These are phyloP conservation scores for Articulospora tetracladia DNA, from an alignment of 495 filamentous ascomycete genomes.

Conservation along the genomic window DNA sequence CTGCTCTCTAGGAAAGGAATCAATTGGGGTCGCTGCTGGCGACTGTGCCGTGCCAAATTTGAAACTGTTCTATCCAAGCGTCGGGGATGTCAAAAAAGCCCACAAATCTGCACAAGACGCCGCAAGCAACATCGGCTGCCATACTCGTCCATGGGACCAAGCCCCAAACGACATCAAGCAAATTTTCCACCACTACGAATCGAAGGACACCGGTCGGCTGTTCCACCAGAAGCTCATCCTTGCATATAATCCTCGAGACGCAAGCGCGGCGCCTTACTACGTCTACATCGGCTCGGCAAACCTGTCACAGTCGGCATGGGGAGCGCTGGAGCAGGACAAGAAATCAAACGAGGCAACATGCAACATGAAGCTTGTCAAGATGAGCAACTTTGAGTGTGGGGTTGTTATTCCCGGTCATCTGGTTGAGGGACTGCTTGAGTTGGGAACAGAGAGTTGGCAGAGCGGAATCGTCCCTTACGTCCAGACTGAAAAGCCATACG, in stretches of 20 bases:
- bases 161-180: conserved; percentile 17
- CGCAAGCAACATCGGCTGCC: conserved; percentile 22
- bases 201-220: conserved; percentile 19
- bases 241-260: conserved; percentile 16
- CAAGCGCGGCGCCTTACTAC: conserved; percentile 11
- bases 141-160: conserved; percentile 18
- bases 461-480: conserved; percentile 20
- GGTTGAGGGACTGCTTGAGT: conserved; percentile 14
- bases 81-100: conserved; percentile 17
- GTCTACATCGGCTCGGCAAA: conserved; percentile 23
- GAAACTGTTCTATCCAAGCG: conserved; percentile 21
- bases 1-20: conserved; percentile 17
- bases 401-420: conserved; percentile 20
- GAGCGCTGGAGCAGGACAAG: conserved; percentile 19
- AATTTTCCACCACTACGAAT: conserved; percentile 24
- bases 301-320: conserved; percentile 24
- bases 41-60: conserved; percentile 14
- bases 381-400: conserved; percentile 23
- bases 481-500: conserved; percentile 9
- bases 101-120: conserved; percentile 14
- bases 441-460: conserved; percentile 17
- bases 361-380: conserved; percentile 15
- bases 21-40: conserved; percentile 2
- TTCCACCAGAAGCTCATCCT: conserved; percentile 24
- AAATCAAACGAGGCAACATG: conserved; percentile 14